phyloP scores from a whole-genome alignment of 768 basidiomycete genomes.

The Russula dissimulans region DNA sequence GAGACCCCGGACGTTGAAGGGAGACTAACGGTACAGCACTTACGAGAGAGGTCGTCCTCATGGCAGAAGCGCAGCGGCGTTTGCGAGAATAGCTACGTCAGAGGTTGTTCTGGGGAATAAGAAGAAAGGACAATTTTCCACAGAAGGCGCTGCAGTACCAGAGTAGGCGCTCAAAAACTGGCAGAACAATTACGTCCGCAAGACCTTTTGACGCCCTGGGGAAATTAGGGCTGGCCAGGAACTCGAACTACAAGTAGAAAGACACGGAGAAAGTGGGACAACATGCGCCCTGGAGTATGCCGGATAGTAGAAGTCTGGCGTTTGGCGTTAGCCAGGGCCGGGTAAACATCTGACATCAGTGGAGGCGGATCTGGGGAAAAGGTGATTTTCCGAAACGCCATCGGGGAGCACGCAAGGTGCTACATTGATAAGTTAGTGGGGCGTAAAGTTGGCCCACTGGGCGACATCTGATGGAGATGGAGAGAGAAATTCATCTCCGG shows the following conservation, averaged over 20 bases:
- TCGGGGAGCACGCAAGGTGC: background rate
- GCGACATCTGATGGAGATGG: background rate
- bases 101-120: conserved; percentile 3
- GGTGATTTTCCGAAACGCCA: background rate
- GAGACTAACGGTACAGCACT: background rate
- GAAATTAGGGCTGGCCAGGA: conserved; percentile 11
- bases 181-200: conserved; percentile 9
- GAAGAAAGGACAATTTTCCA: background rate
- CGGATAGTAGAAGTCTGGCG: background rate
- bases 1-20: conserved; percentile 7
- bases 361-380: background rate
- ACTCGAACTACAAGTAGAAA: background rate
- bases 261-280: background rate
- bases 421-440: background rate
- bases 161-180: conserved; percentile 4
- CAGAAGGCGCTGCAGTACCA: background rate
- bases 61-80: conserved; percentile 1
- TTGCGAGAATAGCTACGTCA: conserved; percentile 14
- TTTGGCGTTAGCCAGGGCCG: background rate
- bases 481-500: background rate
- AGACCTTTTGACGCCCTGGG: conserved; percentile 6
- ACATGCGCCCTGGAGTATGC: background rate
- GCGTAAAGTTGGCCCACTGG: background rate
- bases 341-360: background rate
- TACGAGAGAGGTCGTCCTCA: conserved; percentile 10